Percentiles rank a stretch among this genome's conserved stretches.
These are phyloP conservation scores for Coelastrella sp. DNA, from an alignment of 139 green algal genomes.

Conservation along the genomic window DNA sequence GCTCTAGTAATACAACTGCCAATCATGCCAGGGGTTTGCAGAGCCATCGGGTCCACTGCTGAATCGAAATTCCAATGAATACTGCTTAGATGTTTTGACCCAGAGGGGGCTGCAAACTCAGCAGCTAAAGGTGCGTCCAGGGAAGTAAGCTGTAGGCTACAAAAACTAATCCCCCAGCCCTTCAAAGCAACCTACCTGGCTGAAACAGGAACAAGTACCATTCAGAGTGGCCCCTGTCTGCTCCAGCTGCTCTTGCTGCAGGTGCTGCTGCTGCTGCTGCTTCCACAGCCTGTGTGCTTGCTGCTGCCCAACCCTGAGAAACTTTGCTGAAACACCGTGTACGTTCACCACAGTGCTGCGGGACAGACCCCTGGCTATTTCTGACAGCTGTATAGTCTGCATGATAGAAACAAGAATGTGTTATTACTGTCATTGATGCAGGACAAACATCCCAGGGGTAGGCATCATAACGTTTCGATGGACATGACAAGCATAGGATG, in stretches of 20 bases:
- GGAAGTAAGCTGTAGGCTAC: no score
- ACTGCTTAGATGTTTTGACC: no score
- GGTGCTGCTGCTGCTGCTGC: slow-evolving; percentile 19
- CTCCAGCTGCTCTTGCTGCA: neutral
- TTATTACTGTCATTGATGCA: no score
- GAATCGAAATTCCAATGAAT: no score
- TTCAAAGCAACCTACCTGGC: no score
- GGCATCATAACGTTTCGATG: neutral
- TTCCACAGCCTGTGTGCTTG: neutral
- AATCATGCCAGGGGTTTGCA: no score
- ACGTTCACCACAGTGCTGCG: slow-evolving; percentile 22
- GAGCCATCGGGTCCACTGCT: no score
- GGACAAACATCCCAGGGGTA: neutral
- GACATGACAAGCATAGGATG: no score
- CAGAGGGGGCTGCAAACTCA: no score
- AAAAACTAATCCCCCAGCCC: no score
- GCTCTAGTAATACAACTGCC: no score
- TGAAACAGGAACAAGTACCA: neutral
- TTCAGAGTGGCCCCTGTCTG: neutral
- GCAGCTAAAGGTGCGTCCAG: no score
- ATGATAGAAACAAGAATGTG: neutral
- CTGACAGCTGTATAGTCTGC: slow-evolving; percentile 35
- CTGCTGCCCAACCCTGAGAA: neutral
- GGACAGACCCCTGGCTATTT: neutral
- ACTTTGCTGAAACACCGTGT: slow-evolving; percentile 32